phyloP scores from a whole-genome alignment of 1,284 basidiomycete species.

The Filobasidium uniguttulatum region DNA sequence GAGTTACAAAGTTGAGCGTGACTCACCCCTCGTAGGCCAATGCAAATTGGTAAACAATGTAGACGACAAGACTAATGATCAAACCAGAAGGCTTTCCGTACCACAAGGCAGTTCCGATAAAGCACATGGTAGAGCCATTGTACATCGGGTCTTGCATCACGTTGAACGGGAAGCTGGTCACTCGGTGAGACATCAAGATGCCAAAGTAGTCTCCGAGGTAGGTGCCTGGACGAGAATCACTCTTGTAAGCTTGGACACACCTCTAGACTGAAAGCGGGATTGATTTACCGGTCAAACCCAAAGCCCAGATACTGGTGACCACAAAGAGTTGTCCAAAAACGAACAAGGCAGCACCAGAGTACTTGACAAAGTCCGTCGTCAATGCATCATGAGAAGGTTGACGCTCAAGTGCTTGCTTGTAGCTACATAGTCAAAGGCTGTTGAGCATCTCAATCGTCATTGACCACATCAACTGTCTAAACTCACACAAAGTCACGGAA shows the following conservation, averaged over 20 bases:
- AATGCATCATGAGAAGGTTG: constrained; percentile 34
- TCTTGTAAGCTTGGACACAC: background rate
- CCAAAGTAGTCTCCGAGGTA: constrained; percentile 98
- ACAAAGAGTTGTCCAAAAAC: constrained; percentile 64
- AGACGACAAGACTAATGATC: constrained; percentile 60
- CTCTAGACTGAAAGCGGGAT: background rate
- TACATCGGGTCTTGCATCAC: constrained; percentile 92
- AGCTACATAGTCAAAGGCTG: constrained; percentile 21
- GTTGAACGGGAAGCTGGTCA: constrained; percentile 84
- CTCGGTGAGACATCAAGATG: constrained; percentile 78
- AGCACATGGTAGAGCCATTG: constrained; percentile 76
- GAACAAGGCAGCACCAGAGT: constrained; percentile 55
- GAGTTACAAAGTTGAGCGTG: background rate
- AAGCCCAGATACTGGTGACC: constrained; percentile 72
- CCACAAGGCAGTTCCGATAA: constrained; percentile 71
- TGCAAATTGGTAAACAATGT: constrained; percentile 68
- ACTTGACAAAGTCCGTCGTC: constrained; percentile 47
- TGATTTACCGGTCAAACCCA: constrained; percentile 69
- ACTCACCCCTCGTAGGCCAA: constrained; percentile 73
- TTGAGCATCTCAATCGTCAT: background rate
- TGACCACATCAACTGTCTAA: constrained; percentile 1
- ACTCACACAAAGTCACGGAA: constrained; percentile 73
- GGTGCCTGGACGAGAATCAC: constrained; percentile 38
- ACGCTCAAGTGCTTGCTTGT: constrained; percentile 22
- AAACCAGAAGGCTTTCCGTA: constrained; percentile 69